A percentile compares a stretch with the other conserved stretches of the same genome.
These are phyloP conservation scores for Eucalyptus caleyi DNA, from an alignment of 345 rosid species.

Conservation along the genomic window DNA sequence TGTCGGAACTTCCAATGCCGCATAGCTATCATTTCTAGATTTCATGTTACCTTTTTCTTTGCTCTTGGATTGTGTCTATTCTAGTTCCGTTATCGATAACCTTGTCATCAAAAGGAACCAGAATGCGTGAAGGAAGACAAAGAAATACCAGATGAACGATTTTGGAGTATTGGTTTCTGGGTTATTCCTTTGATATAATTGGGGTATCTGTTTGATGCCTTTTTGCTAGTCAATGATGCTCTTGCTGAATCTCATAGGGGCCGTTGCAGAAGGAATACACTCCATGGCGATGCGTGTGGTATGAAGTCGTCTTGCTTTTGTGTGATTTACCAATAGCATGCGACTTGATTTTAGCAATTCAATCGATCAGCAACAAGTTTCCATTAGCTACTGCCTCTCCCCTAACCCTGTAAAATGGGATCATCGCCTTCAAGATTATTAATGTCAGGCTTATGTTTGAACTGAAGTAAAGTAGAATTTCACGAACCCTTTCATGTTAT, in stretches of 20 bases:
- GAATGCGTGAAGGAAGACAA: neutral
- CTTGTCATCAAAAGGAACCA: neutral
- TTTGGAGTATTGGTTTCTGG: neutral
- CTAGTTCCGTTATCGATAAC: neutral
- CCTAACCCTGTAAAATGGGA: neutral
- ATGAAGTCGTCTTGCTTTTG: neutral
- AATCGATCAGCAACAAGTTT: neutral
- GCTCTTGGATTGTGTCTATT: neutral
- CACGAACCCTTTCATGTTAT: neutral
- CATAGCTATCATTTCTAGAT: neutral
- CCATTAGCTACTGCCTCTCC: neutral
- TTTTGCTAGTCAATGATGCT: neutral
- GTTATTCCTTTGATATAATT: neutral
- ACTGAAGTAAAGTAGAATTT: neutral
- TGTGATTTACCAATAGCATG: neutral
- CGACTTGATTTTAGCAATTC: neutral
- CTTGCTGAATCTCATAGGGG: neutral
- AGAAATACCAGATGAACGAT: neutral
- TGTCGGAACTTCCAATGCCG: neutral
- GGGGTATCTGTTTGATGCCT: neutral
- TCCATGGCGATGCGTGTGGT: neutral
- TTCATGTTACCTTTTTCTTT: neutral
- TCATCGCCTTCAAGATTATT: neutral
- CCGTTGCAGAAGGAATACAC: neutral
- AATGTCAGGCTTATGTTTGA: neutral